phyloP scores from a whole-genome alignment of 345 rosid species.

The Alliaria petiolata region DNA sequence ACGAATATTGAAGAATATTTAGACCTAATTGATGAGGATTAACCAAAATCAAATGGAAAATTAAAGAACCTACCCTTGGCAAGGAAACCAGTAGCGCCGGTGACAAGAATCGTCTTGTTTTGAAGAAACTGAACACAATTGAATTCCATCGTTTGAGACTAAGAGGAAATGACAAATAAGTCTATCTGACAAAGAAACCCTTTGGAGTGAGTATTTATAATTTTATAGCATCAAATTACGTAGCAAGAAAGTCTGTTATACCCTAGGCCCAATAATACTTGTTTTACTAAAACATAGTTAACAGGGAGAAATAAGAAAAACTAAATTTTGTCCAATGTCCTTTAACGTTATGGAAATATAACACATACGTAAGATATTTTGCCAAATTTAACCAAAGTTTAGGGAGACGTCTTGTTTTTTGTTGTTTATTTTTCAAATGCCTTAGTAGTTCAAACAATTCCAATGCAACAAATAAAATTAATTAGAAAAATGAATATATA shows the following conservation, averaged over 20 bases:
- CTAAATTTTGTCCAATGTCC: constrained; percentile 2
- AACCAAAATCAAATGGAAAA: background rate
- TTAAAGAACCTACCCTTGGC: constrained; percentile 27
- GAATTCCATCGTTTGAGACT: constrained; percentile 13
- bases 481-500: too few species aligned
- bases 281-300: background rate
- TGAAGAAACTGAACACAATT: too few species aligned
- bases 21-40: background rate
- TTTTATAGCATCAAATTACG: constrained; percentile 14
- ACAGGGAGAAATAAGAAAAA: background rate
- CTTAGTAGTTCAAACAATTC: too few species aligned
- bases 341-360: background rate
- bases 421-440: too few species aligned
- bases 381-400: background rate
- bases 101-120: too few species aligned
- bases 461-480: too few species aligned
- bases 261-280: background rate
- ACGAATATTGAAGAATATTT: too few species aligned
- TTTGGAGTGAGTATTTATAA: background rate
- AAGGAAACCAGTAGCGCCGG: too few species aligned
- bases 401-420: background rate
- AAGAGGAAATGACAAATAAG: background rate
- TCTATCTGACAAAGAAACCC: background rate
- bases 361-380: background rate
- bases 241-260: background rate